phyloP scores from a whole-genome alignment of 768 basidiomycete genomes.

The Agrocybe pediades region DNA sequence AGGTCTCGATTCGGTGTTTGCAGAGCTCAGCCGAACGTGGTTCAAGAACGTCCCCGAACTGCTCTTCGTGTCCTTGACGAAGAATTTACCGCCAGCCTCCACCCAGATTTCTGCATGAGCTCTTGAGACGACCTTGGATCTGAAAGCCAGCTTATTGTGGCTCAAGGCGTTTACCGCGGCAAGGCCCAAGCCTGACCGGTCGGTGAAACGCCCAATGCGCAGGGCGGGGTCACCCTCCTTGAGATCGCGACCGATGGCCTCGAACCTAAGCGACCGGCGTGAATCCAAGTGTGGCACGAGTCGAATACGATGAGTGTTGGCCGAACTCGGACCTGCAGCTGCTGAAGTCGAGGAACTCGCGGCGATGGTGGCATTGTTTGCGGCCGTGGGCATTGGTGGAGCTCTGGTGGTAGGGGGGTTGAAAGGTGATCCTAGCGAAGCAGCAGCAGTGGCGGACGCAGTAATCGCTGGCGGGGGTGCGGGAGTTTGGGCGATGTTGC shows the following conservation, averaged over 20 bases:
- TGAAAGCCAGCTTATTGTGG: slow-evolving; percentile 90
- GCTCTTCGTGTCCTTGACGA: slow-evolving; percentile 87
- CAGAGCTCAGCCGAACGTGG: slow-evolving; percentile 84
- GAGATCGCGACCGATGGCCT: slow-evolving; percentile 88
- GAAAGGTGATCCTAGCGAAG: slow-evolving; percentile 19
- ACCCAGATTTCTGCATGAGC: slow-evolving; percentile 96
- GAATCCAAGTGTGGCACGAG: slow-evolving; percentile 96
- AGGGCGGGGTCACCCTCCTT: slow-evolving; percentile 67
- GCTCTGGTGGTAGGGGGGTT: slow-evolving; percentile 13
- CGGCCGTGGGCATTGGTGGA: slow-evolving; percentile 2
- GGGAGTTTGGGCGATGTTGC: slow-evolving; percentile 41
- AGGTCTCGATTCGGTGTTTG: slow-evolving; percentile 78
- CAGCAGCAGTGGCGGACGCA: slow-evolving; percentile 26
- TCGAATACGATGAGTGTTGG: slow-evolving; percentile 69
- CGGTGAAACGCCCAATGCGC: slow-evolving; percentile 94
- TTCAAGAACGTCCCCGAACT: slow-evolving; percentile 95
- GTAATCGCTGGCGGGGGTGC: slow-evolving; percentile 24
- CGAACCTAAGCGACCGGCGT: slow-evolving; percentile 86
- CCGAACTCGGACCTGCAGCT: slow-evolving; percentile 10
- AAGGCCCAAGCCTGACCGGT: slow-evolving; percentile 69
- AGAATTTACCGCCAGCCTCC: slow-evolving; percentile 70
- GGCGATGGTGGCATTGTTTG: slow-evolving; percentile 4
- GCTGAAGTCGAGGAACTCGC: slow-evolving; percentile 8
- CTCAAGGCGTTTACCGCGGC: slow-evolving; percentile 68
- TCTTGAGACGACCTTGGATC: slow-evolving; percentile 92